Base-by-base conservation (phyloP, 805 yeast genomes). In the Sporopachydermia lactativora region DNA sequence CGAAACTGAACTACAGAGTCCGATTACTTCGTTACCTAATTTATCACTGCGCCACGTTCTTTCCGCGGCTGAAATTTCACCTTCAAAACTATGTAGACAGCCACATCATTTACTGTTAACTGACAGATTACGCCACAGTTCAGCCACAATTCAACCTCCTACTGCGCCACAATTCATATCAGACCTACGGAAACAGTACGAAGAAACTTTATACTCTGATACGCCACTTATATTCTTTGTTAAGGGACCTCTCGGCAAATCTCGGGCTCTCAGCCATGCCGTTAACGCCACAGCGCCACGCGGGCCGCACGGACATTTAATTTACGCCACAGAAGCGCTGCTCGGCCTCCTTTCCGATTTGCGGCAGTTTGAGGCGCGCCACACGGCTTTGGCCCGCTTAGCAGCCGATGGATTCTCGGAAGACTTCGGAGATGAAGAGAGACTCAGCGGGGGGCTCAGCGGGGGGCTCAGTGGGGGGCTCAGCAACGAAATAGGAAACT, bases 61-160 rank as follows among this genome's bases (percentile, higher is more conserved):
- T n/a, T n/a, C n/a, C n/a, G n/a, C n/a, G n/a, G n/a, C 43, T 55
- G 60, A 14, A 57, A 24, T 8, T 8, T 24, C 31, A 43, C n/a
- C 31, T 24, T 24, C 31, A 24, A 24, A 24, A 24, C 13, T 24
- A 24, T n/a, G n/a, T n/a, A n/a, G n/a, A n/a, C n/a, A n/a, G n/a
- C n/a, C n/a, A n/a, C n/a, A n/a, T n/a, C n/a, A n/a, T n/a, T n/a
- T n/a, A n/a, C n/a, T n/a, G n/a, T n/a, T n/a, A n/a, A n/a, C n/a
- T n/a, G n/a, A n/a, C n/a, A n/a, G n/a, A n/a, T n/a, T n/a, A n/a
- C n/a, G n/a, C n/a, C n/a, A n/a, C n/a, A n/a, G n/a, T n/a, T n/a
- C n/a, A n/a, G n/a, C n/a, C n/a, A n/a, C 31, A 8, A 24, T 24
- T 24, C 31, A 24, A 24, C n/a, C 31, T 24, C 31, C 31, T 24